These are phyloP conservation scores for Geoglossum glabrum DNA, from an alignment of 495 filamentous ascomycete genomes.

Conservation along the genomic window DNA sequence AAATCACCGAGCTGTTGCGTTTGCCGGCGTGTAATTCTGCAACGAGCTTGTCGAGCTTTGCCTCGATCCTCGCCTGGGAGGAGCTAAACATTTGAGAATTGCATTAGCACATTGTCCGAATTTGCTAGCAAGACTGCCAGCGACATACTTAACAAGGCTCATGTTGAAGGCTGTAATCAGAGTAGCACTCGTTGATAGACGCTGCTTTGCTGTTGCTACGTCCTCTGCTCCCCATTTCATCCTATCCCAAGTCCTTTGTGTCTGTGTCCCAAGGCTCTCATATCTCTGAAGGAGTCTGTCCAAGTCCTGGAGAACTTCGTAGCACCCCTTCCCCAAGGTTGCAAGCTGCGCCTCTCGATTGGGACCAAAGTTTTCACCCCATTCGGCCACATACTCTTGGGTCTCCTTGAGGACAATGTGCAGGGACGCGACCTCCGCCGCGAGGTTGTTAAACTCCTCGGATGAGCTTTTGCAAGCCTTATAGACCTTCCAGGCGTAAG, in stretches of 20 bases:
- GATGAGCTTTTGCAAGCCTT: conserved; percentile 6
- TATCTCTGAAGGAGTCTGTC: conserved; percentile 4
- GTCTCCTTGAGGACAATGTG: conserved; percentile 7
- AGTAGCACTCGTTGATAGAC: conserved; percentile 5
- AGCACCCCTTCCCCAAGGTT: background rate
- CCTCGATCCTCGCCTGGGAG: conserved; percentile 9
- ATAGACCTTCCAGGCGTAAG: conserved; percentile 1
- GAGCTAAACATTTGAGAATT: background rate
- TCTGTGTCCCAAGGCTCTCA: conserved; percentile 7
- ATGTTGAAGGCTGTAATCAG: conserved; percentile 10
- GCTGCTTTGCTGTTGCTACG: conserved; percentile 2
- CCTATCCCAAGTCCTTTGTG: conserved; percentile 8
- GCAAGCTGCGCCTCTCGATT: background rate
- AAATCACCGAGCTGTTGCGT: conserved; percentile 8
- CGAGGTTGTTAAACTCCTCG: conserved; percentile 2
- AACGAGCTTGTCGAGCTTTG: conserved; percentile 7
- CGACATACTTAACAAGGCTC: background rate
- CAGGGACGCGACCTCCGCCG: conserved; percentile 1
- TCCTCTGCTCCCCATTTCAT: conserved; percentile 8
- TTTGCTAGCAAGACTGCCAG: background rate
- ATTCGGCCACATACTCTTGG: conserved; percentile 1
- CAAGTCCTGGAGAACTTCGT: conserved; percentile 1
- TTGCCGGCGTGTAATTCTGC: conserved; percentile 10
- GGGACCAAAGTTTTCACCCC: background rate
- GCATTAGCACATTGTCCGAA: background rate